These are phyloP conservation scores for Aspergillus sp. DNA, from an alignment of 2,329 filamentous ascomycete species.

Conservation along the genomic window DNA sequence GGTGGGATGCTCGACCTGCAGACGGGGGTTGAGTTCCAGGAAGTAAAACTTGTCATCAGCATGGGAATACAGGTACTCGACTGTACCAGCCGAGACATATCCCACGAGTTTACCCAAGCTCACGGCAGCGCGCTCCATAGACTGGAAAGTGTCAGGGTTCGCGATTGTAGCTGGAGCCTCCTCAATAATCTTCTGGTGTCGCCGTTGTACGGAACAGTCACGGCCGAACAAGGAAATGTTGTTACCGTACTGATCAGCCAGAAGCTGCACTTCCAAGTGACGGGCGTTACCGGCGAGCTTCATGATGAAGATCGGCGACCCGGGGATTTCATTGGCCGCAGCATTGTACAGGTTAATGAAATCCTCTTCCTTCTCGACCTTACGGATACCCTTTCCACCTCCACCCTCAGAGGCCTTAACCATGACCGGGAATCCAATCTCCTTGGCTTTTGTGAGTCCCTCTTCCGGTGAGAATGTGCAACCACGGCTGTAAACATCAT, in stretches of 20 bases:
- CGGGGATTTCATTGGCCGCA: slow-evolving; percentile 94
- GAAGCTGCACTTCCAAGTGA: slow-evolving; percentile 94
- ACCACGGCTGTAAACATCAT: slow-evolving; percentile 82
- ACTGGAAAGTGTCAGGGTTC: slow-evolving; percentile 81
- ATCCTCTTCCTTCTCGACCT: slow-evolving; percentile 79
- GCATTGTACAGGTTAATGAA: slow-evolving; percentile 91
- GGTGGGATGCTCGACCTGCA: slow-evolving; percentile 98
- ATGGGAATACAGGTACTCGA: slow-evolving; percentile 98
- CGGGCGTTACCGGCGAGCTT: slow-evolving; percentile 95
- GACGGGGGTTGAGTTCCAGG: slow-evolving; percentile 95
- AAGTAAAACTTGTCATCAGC: slow-evolving; percentile 99
- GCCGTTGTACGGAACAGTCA: slow-evolving; percentile 97
- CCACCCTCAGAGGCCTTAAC: slow-evolving; percentile 99
- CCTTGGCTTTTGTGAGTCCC: slow-evolving; percentile 78
- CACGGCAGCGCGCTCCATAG: slow-evolving; percentile 96
- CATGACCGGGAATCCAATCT: slow-evolving; percentile 99
- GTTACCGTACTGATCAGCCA: slow-evolving; percentile 99
- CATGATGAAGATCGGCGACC: slow-evolving; percentile 99
- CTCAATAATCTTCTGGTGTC: slow-evolving; percentile 99
- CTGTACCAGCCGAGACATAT: slow-evolving; percentile 97
- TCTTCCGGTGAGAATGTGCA: slow-evolving; percentile 89
- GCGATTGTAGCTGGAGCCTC: slow-evolving; percentile 98
- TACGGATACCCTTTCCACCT: slow-evolving; percentile 98
- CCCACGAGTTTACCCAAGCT: slow-evolving; percentile 91
- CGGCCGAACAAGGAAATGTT: slow-evolving; percentile 98